These are phyloP conservation scores for Nicotiana otophora DNA, from an alignment of 257 asterid species.

Conservation along the genomic window DNA sequence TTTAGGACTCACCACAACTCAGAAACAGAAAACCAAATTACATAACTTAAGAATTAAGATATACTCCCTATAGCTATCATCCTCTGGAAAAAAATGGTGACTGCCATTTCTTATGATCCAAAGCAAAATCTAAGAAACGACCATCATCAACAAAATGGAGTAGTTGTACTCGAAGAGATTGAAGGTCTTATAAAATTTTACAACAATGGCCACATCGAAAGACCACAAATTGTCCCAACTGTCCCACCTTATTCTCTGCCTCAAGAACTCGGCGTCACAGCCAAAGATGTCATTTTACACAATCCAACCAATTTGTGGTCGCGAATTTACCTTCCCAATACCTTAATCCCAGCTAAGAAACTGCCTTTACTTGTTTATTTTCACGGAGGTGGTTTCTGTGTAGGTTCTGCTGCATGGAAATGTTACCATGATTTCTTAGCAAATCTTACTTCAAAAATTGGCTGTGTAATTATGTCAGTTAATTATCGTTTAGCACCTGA, in stretches of 20 bases:
- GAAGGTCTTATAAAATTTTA: constrained; percentile 10
- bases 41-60: not conserved
- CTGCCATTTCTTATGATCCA: constrained; percentile 9
- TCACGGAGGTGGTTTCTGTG: constrained; percentile 38
- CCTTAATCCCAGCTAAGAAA: not conserved
- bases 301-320: not conserved
- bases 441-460: constrained; percentile 21
- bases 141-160: not conserved
- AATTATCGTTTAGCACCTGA: constrained; percentile 36
- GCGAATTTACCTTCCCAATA: not conserved
- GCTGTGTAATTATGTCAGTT: constrained; percentile 24
- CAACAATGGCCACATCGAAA: constrained; percentile 11
- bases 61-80: not conserved
- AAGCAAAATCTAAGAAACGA: constrained; percentile 3
- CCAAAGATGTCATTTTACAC: not conserved
- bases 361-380: constrained; percentile 30
- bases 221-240: not conserved
- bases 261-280: not conserved
- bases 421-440: constrained; percentile 30
- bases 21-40: not conserved
- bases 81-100: not conserved
- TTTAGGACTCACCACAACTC: not conserved
- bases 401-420: constrained; percentile 25
- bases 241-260: not conserved
- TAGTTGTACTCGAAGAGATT: not conserved